A percentile compares a stretch with the other conserved stretches of the same genome.
These are phyloP conservation scores for Penicillium occitanis DNA, from an alignment of 2,329 filamentous ascomycete genomes.

Conservation along the genomic window DNA sequence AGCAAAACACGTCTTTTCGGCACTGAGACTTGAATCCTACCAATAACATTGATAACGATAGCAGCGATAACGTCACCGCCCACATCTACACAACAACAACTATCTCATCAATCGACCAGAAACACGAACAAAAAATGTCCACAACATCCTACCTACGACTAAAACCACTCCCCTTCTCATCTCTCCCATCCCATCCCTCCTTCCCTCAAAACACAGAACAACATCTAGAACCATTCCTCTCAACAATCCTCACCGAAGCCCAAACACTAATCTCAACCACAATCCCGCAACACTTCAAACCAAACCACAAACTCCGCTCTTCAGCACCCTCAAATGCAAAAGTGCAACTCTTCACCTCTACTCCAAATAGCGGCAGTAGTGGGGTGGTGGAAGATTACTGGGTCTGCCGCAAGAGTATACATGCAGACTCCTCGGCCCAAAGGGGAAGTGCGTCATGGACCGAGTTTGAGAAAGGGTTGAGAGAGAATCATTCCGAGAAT, in stretches of 20 bases:
- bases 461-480: slow-evolving; percentile 41
- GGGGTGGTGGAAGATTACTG: slow-evolving; percentile 35
- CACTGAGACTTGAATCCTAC: not conserved
- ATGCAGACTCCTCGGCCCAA: slow-evolving; percentile 28
- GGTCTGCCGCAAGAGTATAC: slow-evolving; percentile 43
- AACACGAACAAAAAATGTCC: not conserved
- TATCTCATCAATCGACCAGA: not conserved
- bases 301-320: slow-evolving; percentile 29
- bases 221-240: slow-evolving; percentile 26
- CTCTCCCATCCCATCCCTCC: slow-evolving; percentile 33
- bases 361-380: not conserved
- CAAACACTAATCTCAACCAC: slow-evolving; percentile 29
- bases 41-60: not conserved
- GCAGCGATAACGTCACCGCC: not conserved
- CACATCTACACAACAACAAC: not conserved
- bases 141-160: slow-evolving; percentile 27
- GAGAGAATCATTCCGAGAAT: slow-evolving; percentile 41
- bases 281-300: slow-evolving; percentile 27
- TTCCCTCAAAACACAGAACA: slow-evolving; percentile 22
- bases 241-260: slow-evolving; percentile 31
- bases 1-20: not conserved
- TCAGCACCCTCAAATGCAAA: slow-evolving; percentile 33
- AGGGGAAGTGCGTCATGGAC: slow-evolving; percentile 39
- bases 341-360: slow-evolving; percentile 30
- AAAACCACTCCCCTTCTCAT: slow-evolving; percentile 30